Conservation (phyloP, 306 rosid species). For the Casuarina equisetifolia region DNA sequence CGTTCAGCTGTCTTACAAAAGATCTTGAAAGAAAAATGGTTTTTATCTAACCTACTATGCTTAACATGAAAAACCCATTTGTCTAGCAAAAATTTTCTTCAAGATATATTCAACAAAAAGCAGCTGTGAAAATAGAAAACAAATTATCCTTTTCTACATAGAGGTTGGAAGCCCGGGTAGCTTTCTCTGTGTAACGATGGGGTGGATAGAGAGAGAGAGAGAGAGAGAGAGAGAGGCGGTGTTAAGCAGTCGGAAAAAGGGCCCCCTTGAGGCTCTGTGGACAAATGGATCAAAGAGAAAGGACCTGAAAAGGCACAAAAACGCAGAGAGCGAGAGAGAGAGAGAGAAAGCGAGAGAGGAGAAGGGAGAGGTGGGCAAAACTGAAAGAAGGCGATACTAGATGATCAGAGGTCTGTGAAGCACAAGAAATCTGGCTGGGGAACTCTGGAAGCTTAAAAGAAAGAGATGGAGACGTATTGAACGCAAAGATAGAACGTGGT, state of each 20-base stretch:
- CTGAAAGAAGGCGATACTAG: conserved; percentile 1
- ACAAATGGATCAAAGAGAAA: not conserved
- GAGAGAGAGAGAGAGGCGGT: not conserved
- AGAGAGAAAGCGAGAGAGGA: not conserved
- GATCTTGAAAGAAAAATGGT: not conserved
- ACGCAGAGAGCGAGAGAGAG: not conserved
- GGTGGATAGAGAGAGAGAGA: not conserved
- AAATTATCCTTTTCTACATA: not conserved
- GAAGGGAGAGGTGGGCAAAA: not conserved
- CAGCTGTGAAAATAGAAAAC: not conserved
- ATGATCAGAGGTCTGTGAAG: not conserved
- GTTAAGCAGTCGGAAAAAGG: not conserved
- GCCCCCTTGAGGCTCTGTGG: not conserved
- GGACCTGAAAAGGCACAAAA: not conserved
- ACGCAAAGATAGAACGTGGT: conserved; percentile 21
- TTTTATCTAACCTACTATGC: not conserved
- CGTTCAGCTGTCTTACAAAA: not conserved
- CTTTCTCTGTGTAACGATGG: not conserved
- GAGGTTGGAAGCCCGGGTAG: not conserved
- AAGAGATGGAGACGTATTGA: conserved; percentile 31
- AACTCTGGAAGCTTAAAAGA: conserved; percentile 19
- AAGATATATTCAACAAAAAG: not conserved
- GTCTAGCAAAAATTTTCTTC: not conserved
- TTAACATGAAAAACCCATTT: conserved; percentile 11
- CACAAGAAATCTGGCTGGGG: conserved; percentile 16